Conservation (phyloP, 2,329 filamentous ascomycete species). For the Phialophora macrospora region DNA sequence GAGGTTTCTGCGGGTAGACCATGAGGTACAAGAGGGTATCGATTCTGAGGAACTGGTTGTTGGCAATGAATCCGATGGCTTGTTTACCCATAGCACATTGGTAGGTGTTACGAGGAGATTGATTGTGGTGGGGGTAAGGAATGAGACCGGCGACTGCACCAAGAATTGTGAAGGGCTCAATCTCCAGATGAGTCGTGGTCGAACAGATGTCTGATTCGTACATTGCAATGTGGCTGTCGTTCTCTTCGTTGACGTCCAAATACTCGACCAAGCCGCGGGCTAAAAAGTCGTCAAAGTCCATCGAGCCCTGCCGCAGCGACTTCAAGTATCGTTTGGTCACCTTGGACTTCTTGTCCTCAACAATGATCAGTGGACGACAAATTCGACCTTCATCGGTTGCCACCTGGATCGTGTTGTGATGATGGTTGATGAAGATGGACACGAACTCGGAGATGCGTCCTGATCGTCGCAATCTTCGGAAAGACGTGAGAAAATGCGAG, state of each 20-base stretch:
- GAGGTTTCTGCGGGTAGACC: constrained; percentile 95
- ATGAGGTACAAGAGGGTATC: constrained; percentile 95
- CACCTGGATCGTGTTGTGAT: constrained; percentile 89
- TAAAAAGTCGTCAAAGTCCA: constrained; percentile 92
- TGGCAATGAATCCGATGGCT: constrained; percentile 96
- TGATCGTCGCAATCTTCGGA: constrained; percentile 83
- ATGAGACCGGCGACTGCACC: constrained; percentile 95
- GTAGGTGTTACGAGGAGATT: constrained; percentile 97
- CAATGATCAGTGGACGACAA: constrained; percentile 92
- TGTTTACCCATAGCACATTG: constrained; percentile 99
- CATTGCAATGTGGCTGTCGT: constrained; percentile 90
- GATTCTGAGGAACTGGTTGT: constrained; percentile 96
- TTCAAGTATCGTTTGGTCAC: constrained; percentile 79
- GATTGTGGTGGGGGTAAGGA: constrained; percentile 98
- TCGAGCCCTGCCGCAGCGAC: constrained; percentile 78
- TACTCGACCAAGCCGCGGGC: constrained; percentile 92
- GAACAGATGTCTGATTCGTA: constrained; percentile 83
- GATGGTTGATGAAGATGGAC: constrained; percentile 92
- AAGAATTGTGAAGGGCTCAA: constrained; percentile 95
- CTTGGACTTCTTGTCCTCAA: constrained; percentile 83
- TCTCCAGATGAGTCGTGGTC: constrained; percentile 91
- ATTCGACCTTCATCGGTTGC: constrained; percentile 97
- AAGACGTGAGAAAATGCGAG: constrained; percentile 81
- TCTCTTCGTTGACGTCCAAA: constrained; percentile 94
- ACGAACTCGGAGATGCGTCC: constrained; percentile 95